Evolutionary conservation across 192 early-diverging fungal species (phyloP).

Genomic region (Diversispora eburnea): DNA sequence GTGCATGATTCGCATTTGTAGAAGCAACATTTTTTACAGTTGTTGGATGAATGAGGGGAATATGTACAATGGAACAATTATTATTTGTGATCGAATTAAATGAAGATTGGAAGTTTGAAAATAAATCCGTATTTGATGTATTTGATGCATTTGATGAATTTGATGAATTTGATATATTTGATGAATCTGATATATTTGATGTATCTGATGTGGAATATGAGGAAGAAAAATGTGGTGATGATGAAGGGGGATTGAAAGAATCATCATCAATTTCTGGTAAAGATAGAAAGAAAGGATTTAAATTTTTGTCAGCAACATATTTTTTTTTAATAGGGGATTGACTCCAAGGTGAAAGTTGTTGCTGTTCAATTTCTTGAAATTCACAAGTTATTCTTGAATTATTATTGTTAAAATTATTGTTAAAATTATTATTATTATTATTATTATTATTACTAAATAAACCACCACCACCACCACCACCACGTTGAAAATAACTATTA

Average conservation of each 20-base stretch:
- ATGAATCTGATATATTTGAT: no score
- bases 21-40: slow-evolving; percentile 35
- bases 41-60: slow-evolving; percentile 48
- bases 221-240: slow-evolving; percentile 27
- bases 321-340: slow-evolving; percentile 54
- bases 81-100: slow-evolving; percentile 25
- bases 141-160: no score
- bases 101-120: neutral
- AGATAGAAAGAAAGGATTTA: slow-evolving; percentile 53
- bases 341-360: slow-evolving; percentile 54
- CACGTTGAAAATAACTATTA: neutral
- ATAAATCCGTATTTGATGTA: no score
- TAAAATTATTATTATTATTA: no score
- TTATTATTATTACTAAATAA: neutral
- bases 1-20: slow-evolving; percentile 32
- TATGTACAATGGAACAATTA: slow-evolving; percentile 49
- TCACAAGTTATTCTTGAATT: slow-evolving; percentile 30
- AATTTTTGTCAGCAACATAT: slow-evolving; percentile 50
- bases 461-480: neutral
- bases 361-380: slow-evolving; percentile 54
- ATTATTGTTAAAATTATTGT: slow-evolving; percentile 7
- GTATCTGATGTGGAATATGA: neutral
- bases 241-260: slow-evolving; percentile 45
- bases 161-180: no score
- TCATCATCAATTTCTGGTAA: slow-evolving; percentile 51